Evolutionary conservation across 345 rosid genomes (phyloP).

Genomic region (Eucalyptus sideroxylon): DNA sequence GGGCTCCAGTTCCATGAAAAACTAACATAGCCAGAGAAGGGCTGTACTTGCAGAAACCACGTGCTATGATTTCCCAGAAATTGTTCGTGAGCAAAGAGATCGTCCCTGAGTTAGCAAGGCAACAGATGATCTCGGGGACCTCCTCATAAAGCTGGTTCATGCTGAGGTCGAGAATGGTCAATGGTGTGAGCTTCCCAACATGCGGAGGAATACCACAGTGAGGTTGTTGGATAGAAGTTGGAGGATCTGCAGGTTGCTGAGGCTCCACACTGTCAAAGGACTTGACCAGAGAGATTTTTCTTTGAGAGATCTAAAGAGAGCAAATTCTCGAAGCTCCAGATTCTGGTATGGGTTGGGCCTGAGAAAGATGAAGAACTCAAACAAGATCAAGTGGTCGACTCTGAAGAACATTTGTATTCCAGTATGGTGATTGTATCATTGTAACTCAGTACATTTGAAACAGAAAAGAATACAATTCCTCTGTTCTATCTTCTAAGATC

Average conservation of each 20-base stretch:
- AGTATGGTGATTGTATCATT: too few species aligned
- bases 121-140: too few species aligned
- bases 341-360: conserved; percentile 33
- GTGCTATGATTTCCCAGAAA: conserved; percentile 36
- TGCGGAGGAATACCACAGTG: not conserved
- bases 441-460: too few species aligned
- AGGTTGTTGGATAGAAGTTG: not conserved
- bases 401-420: too few species aligned
- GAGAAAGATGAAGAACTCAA: not conserved
- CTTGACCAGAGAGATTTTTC: conserved; percentile 35
- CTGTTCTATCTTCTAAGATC: too few species aligned
- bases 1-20: conserved; percentile 49
- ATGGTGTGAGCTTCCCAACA: too few species aligned
- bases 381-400: too few species aligned
- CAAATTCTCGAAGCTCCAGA: conserved; percentile 27
- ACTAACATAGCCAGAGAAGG: conserved; percentile 27
- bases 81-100: conserved; percentile 33
- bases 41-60: conserved; percentile 35
- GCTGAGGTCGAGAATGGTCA: too few species aligned
- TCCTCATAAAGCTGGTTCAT: too few species aligned
- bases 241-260: conserved; percentile 13
- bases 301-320: conserved; percentile 24
- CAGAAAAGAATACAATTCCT: too few species aligned
- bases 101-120: too few species aligned
- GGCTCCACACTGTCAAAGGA: conserved; percentile 38